Base-by-base conservation (phyloP, 2,329 filamentous ascomycete genomes). In the Epichloe brachyelytri region DNA sequence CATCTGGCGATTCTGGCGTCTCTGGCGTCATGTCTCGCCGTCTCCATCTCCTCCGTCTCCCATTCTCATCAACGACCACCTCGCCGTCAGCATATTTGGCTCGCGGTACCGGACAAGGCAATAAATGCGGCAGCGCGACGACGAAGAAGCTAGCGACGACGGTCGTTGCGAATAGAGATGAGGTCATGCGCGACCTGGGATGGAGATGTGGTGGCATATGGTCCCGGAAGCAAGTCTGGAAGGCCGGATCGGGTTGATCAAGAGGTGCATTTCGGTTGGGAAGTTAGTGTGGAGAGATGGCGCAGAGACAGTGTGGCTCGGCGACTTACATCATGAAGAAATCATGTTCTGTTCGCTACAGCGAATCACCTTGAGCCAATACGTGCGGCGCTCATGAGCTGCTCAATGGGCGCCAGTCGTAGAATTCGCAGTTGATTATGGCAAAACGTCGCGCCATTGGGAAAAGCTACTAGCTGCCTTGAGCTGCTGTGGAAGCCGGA, bases 161-260 rank as follows among this genome's bases (percentile, higher is more conserved):
- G 1, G 91, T 97, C n/a, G 86, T 88, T 48, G 88, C 89, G 72
- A 98, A 98, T 54, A 98, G 83, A 44, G 89, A 93, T 51, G 86
- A 90, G 60, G 93, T 98, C 72, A 88, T 87, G 61, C 88, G 84
- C 59, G 91, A 97, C 68, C 90, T 84, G 36, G 93, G 93, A 68
- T 98, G 93, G 41, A 98, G 82, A 70, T 91, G 85, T 55, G 88
- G 86, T 62, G 88, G 83, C 86, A 93, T 30, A 30, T 93, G 65
- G 63, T 58, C 49, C 53, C 49, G 46, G 30, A 46, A 49, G 33
- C 26, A 17, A 36, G 26, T 44, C 34, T 39, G 33, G 33, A 3
- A 11, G 17, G 20, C 49, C 43, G 49, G 49, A 50, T 48, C 47
- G 30, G 39, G 48, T 38, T 38, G 52, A 50, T 50, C 40, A 22